Evolutionary conservation across 257 asterid genomes (phyloP).

Genomic region (Nicotiana sylvestris): DNA sequence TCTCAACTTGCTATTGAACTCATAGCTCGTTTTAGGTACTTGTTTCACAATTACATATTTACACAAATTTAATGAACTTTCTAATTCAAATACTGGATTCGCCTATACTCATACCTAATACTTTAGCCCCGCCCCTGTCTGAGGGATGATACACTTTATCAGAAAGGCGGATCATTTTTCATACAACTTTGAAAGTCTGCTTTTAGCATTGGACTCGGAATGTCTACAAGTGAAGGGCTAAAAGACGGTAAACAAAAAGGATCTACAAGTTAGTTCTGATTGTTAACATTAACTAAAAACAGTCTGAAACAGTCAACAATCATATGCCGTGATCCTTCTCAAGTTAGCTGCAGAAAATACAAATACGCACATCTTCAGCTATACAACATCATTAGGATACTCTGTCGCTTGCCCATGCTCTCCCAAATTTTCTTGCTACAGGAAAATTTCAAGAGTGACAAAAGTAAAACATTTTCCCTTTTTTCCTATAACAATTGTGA

Average conservation of each 20-base stretch:
- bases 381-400: background rate
- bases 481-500: background rate
- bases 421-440: slow-evolving; percentile 1
- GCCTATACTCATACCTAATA: too few relatives aligned
- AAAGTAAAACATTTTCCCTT: background rate
- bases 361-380: background rate
- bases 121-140: too few relatives aligned
- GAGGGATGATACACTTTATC: background rate
- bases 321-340: background rate
- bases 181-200: background rate
- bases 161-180: background rate
- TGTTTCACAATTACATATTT: too few relatives aligned
- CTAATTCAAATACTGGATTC: too few relatives aligned
- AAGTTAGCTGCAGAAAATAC: background rate
- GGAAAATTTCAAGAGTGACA: background rate
- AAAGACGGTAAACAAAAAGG: background rate
- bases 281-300: background rate
- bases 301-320: background rate
- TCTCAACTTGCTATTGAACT: too few relatives aligned
- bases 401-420: background rate
- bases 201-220: background rate
- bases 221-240: background rate
- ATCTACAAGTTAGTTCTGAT: background rate
- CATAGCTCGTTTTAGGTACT: too few relatives aligned
- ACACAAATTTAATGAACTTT: too few relatives aligned